Conservation (phyloP, 352 stramenopile species). For the Globisporangium mamillatum region DNA sequence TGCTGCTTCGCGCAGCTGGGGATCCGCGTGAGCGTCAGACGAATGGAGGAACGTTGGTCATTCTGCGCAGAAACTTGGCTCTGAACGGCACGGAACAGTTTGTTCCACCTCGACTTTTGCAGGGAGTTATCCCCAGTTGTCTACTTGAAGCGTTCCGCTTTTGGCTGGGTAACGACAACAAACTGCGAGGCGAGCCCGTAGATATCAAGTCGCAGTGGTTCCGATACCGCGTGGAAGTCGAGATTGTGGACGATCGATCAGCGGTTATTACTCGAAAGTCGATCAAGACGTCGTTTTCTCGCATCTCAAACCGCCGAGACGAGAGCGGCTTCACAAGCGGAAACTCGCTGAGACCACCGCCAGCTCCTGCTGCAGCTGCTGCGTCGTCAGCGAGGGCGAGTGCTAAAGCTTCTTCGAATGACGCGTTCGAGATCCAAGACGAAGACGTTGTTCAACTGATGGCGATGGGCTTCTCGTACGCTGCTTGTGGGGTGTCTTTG, state of each 20-base stretch:
- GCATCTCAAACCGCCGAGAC: conserved; percentile 36
- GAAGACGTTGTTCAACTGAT: conserved; percentile 88
- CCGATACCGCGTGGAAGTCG: conserved; percentile 76
- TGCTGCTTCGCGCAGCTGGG: conserved; percentile 58
- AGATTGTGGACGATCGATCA: conserved; percentile 39
- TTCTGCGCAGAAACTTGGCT: conserved; percentile 72
- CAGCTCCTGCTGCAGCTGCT: conserved; percentile 27
- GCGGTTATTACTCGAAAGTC: conserved; percentile 62
- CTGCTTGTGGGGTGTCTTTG: conserved; percentile 66
- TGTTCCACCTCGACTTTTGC: conserved; percentile 90
- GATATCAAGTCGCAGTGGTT: conserved; percentile 86
- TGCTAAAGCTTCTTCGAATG: conserved; percentile 6
- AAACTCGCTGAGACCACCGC: conserved; percentile 39
- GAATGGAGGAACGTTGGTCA: conserved; percentile 85
- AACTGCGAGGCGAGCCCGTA: conserved; percentile 93
- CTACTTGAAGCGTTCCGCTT: conserved; percentile 96
- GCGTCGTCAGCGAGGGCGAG: not conserved
- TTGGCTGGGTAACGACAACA: conserved; percentile 96
- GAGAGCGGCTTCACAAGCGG: conserved; percentile 17
- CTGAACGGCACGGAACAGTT: conserved; percentile 83
- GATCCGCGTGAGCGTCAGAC: conserved; percentile 64
- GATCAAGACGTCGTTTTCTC: conserved; percentile 66
- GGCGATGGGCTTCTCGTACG: conserved; percentile 89
- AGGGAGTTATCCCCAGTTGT: conserved; percentile 92
- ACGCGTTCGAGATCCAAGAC: conserved; percentile 46